phyloP scores from a whole-genome alignment of 192 early-diverging fungal genomes.

The Podila clonocystis region DNA sequence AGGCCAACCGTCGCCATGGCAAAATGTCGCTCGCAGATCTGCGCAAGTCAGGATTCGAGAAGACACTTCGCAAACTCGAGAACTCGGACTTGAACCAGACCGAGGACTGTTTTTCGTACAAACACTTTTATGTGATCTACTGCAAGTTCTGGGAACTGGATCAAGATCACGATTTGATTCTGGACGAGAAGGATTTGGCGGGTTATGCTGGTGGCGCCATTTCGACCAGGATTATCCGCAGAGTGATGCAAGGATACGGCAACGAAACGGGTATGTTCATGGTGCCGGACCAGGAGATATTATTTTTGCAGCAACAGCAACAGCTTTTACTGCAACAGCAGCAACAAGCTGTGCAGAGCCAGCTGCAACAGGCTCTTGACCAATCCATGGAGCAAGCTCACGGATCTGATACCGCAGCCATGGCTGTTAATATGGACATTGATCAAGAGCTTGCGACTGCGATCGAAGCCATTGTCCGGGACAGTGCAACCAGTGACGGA shows the following conservation, averaged over 20 bases:
- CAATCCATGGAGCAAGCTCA: no score
- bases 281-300: constrained; percentile 30
- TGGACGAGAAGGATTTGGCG: constrained; percentile 73
- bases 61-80: constrained; percentile 73
- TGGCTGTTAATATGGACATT: background rate
- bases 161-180: constrained; percentile 85
- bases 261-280: constrained; percentile 63
- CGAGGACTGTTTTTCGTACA: constrained; percentile 93
- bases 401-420: background rate
- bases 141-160: constrained; percentile 98
- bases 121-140: constrained; percentile 98
- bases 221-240: constrained; percentile 71
- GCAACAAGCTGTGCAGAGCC: background rate
- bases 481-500: background rate
- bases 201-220: constrained; percentile 80
- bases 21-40: constrained; percentile 83
- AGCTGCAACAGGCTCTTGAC: no score
- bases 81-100: constrained; percentile 63
- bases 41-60: constrained; percentile 67
- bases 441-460: background rate
- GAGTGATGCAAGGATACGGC: constrained; percentile 74
- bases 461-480: background rate
- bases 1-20: constrained; percentile 71
- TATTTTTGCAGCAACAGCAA: constrained; percentile 35
- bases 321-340: constrained; percentile 25